Conservation (phyloP, 1,284 basidiomycete species). For the Moesziomyces globuligerus region DNA sequence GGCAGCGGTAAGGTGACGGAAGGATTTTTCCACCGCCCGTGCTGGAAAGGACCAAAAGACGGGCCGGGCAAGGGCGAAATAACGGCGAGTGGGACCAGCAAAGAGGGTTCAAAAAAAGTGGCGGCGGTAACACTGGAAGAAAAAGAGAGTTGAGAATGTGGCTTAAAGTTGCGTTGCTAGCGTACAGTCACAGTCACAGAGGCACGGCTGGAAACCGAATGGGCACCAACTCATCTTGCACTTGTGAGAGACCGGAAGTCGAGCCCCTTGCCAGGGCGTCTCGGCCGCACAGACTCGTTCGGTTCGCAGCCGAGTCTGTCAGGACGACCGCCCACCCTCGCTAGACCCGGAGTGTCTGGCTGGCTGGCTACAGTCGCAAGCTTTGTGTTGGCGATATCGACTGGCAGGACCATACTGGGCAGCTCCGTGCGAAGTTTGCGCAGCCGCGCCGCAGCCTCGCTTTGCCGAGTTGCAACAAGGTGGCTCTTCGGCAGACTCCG, state of each 20-base stretch:
- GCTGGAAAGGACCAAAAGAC: neutral
- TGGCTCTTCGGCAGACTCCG: neutral
- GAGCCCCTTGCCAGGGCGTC: neutral
- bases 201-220: too few relatives aligned
- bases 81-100: neutral
- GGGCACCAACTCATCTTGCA: neutral
- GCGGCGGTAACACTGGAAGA: neutral
- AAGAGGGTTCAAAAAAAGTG: neutral
- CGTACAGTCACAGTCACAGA: conserved; percentile 17
- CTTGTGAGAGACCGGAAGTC: neutral
- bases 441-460: too few relatives aligned
- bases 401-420: too few relatives aligned
- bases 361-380: neutral
- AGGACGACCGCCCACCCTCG: too few relatives aligned
- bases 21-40: neutral
- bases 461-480: neutral
- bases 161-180: conserved; percentile 12
- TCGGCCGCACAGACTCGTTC: too few relatives aligned
- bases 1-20: neutral
- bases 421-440: neutral
- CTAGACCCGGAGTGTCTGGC: neutral
- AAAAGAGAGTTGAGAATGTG: neutral
- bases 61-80: neutral
- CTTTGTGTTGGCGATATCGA: neutral
- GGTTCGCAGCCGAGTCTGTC: neutral